Conservation (phyloP, 148 eudicot species). For the Dysphania ambrosioides region DNA sequence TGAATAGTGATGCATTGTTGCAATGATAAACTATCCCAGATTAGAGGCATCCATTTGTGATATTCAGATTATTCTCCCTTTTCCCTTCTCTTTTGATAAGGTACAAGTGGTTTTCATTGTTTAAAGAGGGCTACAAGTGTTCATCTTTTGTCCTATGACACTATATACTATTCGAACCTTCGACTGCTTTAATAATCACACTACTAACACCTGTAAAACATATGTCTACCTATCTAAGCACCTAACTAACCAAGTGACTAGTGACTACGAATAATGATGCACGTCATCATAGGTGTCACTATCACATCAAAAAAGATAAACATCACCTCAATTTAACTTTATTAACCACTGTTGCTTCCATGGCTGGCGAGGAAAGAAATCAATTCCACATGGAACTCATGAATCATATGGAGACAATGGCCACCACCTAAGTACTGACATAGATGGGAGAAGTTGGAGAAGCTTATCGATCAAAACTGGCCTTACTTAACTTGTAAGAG, state of each 20-base stretch:
- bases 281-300: neutral
- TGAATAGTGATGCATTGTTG: neutral
- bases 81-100: neutral
- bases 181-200: neutral
- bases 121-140: neutral
- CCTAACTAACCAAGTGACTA: neutral
- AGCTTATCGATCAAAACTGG: no score
- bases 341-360: neutral
- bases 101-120: neutral
- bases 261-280: neutral
- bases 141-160: neutral
- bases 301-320: neutral
- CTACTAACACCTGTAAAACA: neutral
- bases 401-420: neutral
- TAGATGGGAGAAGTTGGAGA: neutral
- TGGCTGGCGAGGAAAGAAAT: neutral
- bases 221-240: neutral
- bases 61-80: neutral
- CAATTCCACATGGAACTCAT: neutral
- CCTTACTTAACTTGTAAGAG: no score
- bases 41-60: neutral
- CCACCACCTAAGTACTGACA: neutral
- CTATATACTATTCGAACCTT: neutral
- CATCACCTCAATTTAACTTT: neutral
- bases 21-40: neutral